Conservation (phyloP, 768 basidiomycete genomes). For the Filobasidium wieringae region DNA sequence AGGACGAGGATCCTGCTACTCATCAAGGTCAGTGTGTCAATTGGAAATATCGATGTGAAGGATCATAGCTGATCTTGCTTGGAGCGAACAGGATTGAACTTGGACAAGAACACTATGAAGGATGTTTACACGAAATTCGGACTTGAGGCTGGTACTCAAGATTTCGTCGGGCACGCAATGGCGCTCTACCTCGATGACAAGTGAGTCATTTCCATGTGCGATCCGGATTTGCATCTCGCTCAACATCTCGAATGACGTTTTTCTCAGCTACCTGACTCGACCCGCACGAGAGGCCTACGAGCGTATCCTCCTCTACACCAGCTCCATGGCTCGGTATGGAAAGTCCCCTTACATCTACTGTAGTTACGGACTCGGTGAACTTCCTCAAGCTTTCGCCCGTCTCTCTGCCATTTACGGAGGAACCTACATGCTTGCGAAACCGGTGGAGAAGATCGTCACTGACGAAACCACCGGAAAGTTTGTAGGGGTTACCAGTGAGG, state of each 20-base stretch:
- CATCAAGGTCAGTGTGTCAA: constrained; percentile 62
- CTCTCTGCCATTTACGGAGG: constrained; percentile 97
- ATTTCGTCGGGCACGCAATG: constrained; percentile 99
- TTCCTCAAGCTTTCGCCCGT: constrained; percentile 96
- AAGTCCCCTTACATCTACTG: constrained; percentile 99
- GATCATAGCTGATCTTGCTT: constrained; percentile 3
- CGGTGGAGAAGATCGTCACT: constrained; percentile 77
- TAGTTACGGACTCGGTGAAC: constrained; percentile 93
- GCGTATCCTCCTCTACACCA: constrained; percentile 92
- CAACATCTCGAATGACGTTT: background rate
- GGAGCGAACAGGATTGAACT: constrained; percentile 54
- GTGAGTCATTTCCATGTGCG: constrained; percentile 45
- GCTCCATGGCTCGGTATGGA: constrained; percentile 97
- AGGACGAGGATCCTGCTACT: constrained; percentile 85
- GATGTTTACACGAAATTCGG: constrained; percentile 94
- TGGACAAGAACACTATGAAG: constrained; percentile 86
- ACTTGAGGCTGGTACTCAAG: constrained; percentile 90
- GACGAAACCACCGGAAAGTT: constrained; percentile 76
- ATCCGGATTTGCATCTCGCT: background rate
- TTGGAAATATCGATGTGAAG: background rate
- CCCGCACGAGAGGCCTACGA: constrained; percentile 81
- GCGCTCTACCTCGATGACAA: constrained; percentile 95
- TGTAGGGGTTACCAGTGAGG: constrained; percentile 75
- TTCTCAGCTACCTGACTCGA: constrained; percentile 73
- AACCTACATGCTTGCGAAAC: constrained; percentile 99